Percentiles rank a stretch among this genome's conserved stretches.
Conservation (phyloP, 305 asterid genomes). For the Fraxinus baroniana region DNA sequence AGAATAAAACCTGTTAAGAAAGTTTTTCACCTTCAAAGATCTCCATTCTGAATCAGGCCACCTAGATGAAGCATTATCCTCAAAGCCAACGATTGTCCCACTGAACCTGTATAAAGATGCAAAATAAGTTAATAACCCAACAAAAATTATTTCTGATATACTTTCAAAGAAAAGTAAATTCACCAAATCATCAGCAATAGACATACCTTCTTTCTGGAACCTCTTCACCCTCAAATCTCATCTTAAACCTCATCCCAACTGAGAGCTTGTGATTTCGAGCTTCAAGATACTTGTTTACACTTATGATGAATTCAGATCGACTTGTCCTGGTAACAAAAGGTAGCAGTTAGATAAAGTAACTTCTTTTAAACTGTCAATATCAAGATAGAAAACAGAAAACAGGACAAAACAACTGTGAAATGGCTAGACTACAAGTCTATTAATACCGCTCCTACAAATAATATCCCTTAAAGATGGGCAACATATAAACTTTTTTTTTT, state of each 20-base stretch:
- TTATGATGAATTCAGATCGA: slow-evolving; percentile 76
- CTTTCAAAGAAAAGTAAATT: background rate
- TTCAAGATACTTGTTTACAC: slow-evolving; percentile 83
- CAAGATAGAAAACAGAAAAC: background rate
- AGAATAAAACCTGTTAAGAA: background rate
- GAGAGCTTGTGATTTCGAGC: slow-evolving; percentile 76
- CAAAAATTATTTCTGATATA: background rate
- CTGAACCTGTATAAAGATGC: slow-evolving; percentile 60
- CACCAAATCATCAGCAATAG: slow-evolving; percentile 1
- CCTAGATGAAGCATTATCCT: slow-evolving; percentile 52
- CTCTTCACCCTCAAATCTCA: slow-evolving; percentile 98
- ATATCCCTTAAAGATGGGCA: background rate
- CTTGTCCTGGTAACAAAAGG: slow-evolving; percentile 58
- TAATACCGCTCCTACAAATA: background rate
- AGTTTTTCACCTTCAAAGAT: slow-evolving; percentile 63
- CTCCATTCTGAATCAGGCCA: slow-evolving; percentile 96
- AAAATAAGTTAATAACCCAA: background rate
- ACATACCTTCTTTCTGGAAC: slow-evolving; percentile 90
- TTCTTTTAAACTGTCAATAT: slow-evolving; percentile 7
- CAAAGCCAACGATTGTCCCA: slow-evolving; percentile 93
- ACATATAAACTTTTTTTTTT: background rate
- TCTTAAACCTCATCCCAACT: slow-evolving; percentile 96
- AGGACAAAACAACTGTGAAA: slow-evolving; percentile 7
- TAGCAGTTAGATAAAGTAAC: slow-evolving; percentile 15
- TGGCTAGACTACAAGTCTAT: background rate